Conservation (phyloP, 192 early-diverging fungal genomes). For the Phlyctochytrium arcticum region DNA sequence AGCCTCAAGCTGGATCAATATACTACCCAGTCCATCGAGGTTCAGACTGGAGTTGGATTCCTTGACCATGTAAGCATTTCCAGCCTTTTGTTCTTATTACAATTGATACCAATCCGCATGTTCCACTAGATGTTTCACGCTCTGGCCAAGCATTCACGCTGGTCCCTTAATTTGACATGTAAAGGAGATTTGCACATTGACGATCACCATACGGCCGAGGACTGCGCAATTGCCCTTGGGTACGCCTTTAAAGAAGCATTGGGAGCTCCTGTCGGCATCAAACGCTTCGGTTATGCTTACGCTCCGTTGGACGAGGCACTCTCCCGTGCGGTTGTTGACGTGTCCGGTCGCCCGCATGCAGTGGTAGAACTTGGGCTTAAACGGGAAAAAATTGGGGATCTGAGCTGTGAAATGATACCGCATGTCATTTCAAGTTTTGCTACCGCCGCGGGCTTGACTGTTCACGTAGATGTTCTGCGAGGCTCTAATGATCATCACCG, state of each 20-base stretch:
- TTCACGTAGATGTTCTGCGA: constrained; percentile 94
- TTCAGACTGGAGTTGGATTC: constrained; percentile 94
- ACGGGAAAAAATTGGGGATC: constrained; percentile 82
- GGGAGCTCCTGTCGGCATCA: constrained; percentile 87
- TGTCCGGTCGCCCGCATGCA: constrained; percentile 89
- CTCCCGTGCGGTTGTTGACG: constrained; percentile 91
- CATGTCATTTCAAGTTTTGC: constrained; percentile 95
- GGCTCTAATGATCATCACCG: constrained; percentile 97
- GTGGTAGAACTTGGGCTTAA: constrained; percentile 81
- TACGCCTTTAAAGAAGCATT: constrained; percentile 91
- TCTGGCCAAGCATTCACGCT: constrained; percentile 91
- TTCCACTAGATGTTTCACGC: constrained; percentile 87
- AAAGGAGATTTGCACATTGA: constrained; percentile 94
- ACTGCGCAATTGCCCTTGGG: constrained; percentile 90
- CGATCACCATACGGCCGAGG: constrained; percentile 98
- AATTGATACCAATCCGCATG: too few relatives aligned
- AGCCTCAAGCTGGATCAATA: constrained; percentile 50
- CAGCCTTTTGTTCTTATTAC: too few relatives aligned
- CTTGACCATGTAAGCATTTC: constrained; percentile 80
- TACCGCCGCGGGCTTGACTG: constrained; percentile 82
- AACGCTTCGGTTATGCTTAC: constrained; percentile 90
- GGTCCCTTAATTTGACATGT: constrained; percentile 83
- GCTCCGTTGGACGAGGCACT: constrained; percentile 97
- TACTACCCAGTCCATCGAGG: constrained; percentile 67
- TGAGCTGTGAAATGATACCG: constrained; percentile 98